Conservation (phyloP, 345 rosid genomes). For the Gossypium stocksii region DNA sequence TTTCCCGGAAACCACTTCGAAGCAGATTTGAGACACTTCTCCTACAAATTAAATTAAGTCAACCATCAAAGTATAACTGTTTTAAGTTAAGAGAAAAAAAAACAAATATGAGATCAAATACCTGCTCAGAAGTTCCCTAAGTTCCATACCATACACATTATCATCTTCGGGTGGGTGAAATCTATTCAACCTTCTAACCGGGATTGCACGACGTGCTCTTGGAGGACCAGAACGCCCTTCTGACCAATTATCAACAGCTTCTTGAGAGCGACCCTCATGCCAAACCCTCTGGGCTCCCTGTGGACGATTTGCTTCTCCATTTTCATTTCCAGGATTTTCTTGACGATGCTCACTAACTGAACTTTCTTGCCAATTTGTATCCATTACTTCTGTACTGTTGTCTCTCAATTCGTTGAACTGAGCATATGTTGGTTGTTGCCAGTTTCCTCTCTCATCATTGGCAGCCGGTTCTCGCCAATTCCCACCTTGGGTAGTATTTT, state of each 20-base stretch:
- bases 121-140: slow-evolving; percentile 97
- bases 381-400: slow-evolving; percentile 46
- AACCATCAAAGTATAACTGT: not conserved
- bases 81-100: not conserved
- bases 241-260: slow-evolving; percentile 57
- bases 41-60: slow-evolving; percentile 38
- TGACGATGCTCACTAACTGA: slow-evolving; percentile 48
- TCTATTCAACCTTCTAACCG: slow-evolving; percentile 73
- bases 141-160: slow-evolving; percentile 92
- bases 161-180: slow-evolving; percentile 96
- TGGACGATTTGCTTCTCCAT: slow-evolving; percentile 37
- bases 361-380: slow-evolving; percentile 50
- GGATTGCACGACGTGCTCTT: slow-evolving; percentile 57
- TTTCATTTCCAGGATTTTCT: slow-evolving; percentile 42
- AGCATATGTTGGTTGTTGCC: slow-evolving; percentile 41
- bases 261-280: slow-evolving; percentile 53
- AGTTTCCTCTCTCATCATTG: slow-evolving; percentile 45
- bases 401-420: slow-evolving; percentile 50
- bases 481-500: slow-evolving; percentile 38
- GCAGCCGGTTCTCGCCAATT: slow-evolving; percentile 44
- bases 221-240: slow-evolving; percentile 54
- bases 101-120: slow-evolving; percentile 23
- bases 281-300: slow-evolving; percentile 51
- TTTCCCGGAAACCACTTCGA: slow-evolving; percentile 98
- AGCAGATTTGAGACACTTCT: slow-evolving; percentile 97